Percentiles rank a stretch among this genome's conserved stretches.
These are phyloP conservation scores for Prillingera fragicola DNA, from an alignment of 1,284 basidiomycete genomes.

Conservation along the genomic window DNA sequence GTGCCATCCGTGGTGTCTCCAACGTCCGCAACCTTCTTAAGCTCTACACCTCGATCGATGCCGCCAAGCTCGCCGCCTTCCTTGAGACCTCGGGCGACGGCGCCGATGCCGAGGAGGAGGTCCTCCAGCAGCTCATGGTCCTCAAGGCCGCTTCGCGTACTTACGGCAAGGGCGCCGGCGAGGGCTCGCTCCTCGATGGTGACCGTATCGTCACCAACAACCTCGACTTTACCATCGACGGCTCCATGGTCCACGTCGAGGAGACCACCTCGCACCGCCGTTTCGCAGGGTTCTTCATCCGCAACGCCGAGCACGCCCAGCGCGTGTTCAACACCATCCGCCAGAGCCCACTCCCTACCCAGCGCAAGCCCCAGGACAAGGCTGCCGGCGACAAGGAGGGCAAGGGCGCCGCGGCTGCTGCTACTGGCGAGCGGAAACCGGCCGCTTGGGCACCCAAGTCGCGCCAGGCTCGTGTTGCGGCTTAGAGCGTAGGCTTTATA, in stretches of 20 bases:
- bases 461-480: conserved; percentile 25
- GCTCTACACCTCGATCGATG: conserved; percentile 88
- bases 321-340: conserved; percentile 73
- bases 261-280: conserved; percentile 87
- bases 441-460: conserved; percentile 27
- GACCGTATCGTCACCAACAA: conserved; percentile 85
- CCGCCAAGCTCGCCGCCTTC: conserved; percentile 86
- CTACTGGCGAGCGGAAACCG: conserved; percentile 10
- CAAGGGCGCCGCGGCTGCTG: conserved; percentile 11
- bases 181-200: conserved; percentile 67
- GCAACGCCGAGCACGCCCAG: conserved; percentile 84
- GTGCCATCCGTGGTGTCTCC: conserved; percentile 69
- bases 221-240: conserved; percentile 90
- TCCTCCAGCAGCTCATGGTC: conserved; percentile 94
- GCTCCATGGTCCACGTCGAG: conserved; percentile 88
- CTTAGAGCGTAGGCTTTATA: too few species aligned
- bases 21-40: conserved; percentile 88
- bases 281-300: conserved; percentile 95
- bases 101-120: conserved; percentile 66
- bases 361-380: conserved; percentile 22
- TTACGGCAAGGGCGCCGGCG: conserved; percentile 60
- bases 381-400: conserved; percentile 5
- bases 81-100: conserved; percentile 49
- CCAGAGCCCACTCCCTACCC: conserved; percentile 59
- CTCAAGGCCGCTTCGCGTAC: conserved; percentile 70